Evolutionary conservation across 768 basidiomycete species (phyloP).

Genomic region (Lactarius pseudohatsudake): DNA sequence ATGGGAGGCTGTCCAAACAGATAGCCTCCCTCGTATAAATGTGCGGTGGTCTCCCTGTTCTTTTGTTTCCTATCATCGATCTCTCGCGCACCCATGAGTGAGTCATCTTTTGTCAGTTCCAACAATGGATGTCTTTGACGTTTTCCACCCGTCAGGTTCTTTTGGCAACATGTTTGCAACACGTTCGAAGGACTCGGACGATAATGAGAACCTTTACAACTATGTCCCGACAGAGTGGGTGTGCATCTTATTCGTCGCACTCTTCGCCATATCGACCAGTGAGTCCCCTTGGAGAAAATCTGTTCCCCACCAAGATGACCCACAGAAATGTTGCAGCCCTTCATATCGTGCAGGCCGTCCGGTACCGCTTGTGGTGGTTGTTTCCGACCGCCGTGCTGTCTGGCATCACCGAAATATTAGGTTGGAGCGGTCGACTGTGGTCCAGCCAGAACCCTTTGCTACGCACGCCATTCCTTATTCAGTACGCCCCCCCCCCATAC

Average conservation of each 20-base stretch:
- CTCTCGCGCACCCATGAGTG: background rate
- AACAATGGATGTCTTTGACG: background rate
- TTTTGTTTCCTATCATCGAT: background rate
- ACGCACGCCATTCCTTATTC: slow-evolving; percentile 43
- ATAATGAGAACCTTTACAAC: slow-evolving; percentile 1
- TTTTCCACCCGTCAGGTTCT: background rate
- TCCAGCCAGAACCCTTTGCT: slow-evolving; percentile 32
- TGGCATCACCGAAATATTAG: slow-evolving; percentile 39
- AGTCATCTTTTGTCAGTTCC: background rate
- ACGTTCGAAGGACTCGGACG: background rate
- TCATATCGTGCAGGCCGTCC: slow-evolving; percentile 34
- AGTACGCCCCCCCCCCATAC: slow-evolving; percentile 32
- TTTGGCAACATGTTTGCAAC: background rate
- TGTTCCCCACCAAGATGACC: background rate
- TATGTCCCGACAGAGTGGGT: slow-evolving; percentile 21
- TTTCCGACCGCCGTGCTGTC: slow-evolving; percentile 36
- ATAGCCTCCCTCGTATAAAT: background rate
- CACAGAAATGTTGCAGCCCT: slow-evolving; percentile 23
- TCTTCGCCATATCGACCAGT: slow-evolving; percentile 14
- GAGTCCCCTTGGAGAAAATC: background rate
- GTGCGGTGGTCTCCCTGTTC: background rate
- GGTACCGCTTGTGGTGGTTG: slow-evolving; percentile 39
- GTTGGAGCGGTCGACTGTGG: slow-evolving; percentile 42
- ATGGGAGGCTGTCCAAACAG: background rate
- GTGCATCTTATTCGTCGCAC: slow-evolving; percentile 3